Percentiles rank a stretch among this genome's conserved stretches.
Evolutionary conservation across 2,329 filamentous ascomycete species (phyloP).

Genomic region (Tolypocladium cylindrosporum): DNA sequence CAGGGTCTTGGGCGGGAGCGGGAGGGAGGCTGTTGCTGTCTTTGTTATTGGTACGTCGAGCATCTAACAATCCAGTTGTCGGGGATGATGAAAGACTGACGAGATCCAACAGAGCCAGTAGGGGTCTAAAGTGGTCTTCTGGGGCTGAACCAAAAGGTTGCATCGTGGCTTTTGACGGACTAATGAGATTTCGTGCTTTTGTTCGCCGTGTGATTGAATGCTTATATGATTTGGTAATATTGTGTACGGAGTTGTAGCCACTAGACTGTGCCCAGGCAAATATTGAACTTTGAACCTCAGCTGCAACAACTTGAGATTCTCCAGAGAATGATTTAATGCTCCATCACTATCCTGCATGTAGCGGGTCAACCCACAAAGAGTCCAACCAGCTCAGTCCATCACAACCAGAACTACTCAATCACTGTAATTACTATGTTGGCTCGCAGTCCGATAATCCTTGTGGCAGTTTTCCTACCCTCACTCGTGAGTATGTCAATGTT

Average conservation of each 20-base stretch:
- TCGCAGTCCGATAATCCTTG: background rate
- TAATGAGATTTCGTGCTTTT: too few species aligned
- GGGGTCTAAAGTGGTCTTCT: too few species aligned
- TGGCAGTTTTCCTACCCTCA: background rate
- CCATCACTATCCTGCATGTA: background rate
- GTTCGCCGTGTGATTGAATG: too few species aligned
- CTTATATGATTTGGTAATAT: too few species aligned
- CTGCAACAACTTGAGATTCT: background rate
- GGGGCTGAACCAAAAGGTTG: too few species aligned
- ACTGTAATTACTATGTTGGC: background rate
- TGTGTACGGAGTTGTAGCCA: too few species aligned
- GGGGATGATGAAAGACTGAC: background rate
- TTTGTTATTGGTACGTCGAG: background rate
- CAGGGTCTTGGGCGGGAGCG: background rate
- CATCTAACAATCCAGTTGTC: background rate
- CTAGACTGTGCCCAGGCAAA: background rate
- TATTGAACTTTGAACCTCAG: too few species aligned
- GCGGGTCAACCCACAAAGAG: background rate
- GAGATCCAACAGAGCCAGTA: background rate
- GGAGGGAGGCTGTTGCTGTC: background rate
- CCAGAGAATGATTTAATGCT: background rate
- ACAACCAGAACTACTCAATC: background rate
- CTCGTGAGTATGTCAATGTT: background rate
- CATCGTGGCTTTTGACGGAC: too few species aligned
- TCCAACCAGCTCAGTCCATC: background rate